phyloP scores from a whole-genome alignment of 768 basidiomycete species.

The Phylloporus sp. region DNA sequence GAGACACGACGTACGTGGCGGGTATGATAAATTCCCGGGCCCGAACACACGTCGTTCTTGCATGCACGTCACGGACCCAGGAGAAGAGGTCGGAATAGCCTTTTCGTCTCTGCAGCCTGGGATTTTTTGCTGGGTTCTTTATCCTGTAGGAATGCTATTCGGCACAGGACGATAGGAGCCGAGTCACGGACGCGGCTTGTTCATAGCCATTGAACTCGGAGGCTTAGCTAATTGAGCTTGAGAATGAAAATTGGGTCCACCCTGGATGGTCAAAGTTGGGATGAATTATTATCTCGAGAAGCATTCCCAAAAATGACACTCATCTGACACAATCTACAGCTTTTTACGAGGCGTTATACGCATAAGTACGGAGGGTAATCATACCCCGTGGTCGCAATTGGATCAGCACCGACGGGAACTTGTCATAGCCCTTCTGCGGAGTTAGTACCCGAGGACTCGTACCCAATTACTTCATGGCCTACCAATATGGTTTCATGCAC shows the following conservation, averaged over 20 bases:
- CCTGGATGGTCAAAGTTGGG: slow-evolving; percentile 20
- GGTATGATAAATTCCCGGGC: slow-evolving; percentile 16
- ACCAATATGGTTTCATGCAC: slow-evolving; percentile 32
- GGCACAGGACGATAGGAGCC: slow-evolving; percentile 18
- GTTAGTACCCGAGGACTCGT: slow-evolving; percentile 30
- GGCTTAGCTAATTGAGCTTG: slow-evolving; percentile 29
- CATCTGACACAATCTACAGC: slow-evolving; percentile 17
- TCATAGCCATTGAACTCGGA: slow-evolving; percentile 26
- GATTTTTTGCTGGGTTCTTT: not conserved
- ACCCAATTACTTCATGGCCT: slow-evolving; percentile 29
- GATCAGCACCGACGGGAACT: slow-evolving; percentile 25
- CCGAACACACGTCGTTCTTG: slow-evolving; percentile 10
- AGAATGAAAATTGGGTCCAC: slow-evolving; percentile 10
- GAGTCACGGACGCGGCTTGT: slow-evolving; percentile 7
- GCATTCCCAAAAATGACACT: slow-evolving; percentile 7
- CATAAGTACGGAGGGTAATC: slow-evolving; percentile 9
- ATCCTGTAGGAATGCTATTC: slow-evolving; percentile 6
- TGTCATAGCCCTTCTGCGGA: slow-evolving; percentile 27
- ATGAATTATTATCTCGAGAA: slow-evolving; percentile 19
- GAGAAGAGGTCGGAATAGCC: not conserved
- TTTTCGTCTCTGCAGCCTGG: not conserved
- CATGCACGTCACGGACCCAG: not conserved
- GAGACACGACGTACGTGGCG: slow-evolving; percentile 3
- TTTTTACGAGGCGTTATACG: slow-evolving; percentile 3
- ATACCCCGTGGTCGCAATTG: slow-evolving; percentile 26